Evolutionary conservation across 768 basidiomycete species (phyloP).

Genomic region (Kwoniella shandongensis): DNA sequence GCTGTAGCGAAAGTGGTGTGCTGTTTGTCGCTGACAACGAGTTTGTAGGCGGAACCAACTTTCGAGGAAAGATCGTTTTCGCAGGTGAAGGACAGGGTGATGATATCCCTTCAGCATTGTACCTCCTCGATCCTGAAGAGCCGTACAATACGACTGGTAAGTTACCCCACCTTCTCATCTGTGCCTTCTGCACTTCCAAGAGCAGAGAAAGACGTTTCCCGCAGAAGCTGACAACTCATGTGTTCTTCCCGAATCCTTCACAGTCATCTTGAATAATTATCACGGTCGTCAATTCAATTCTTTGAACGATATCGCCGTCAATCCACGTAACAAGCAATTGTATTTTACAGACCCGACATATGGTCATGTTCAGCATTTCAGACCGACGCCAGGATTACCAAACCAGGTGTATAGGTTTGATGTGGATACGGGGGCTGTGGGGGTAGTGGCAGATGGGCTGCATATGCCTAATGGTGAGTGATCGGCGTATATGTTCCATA

Average conservation of each 20-base stretch:
- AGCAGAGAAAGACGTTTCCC: too few relatives aligned
- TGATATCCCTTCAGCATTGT: slow-evolving; percentile 62
- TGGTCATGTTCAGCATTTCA: slow-evolving; percentile 65
- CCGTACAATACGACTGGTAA: slow-evolving; percentile 65
- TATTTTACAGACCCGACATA: slow-evolving; percentile 75
- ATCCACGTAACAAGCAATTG: slow-evolving; percentile 65
- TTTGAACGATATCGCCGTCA: slow-evolving; percentile 73
- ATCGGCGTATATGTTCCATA: neutral
- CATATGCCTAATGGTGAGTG: slow-evolving; percentile 63
- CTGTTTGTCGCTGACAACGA: neutral
- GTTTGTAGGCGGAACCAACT: slow-evolving; percentile 56
- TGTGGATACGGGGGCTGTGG: slow-evolving; percentile 64
- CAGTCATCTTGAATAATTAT: slow-evolving; percentile 68
- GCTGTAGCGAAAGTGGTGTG: neutral
- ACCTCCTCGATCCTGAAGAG: slow-evolving; percentile 64
- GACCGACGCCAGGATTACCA: slow-evolving; percentile 66
- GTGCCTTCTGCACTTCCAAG: too few relatives aligned
- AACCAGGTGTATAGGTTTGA: slow-evolving; percentile 78
- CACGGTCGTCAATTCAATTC: slow-evolving; percentile 80
- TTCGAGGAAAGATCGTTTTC: slow-evolving; percentile 62
- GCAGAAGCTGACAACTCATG: too few relatives aligned
- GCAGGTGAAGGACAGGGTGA: slow-evolving; percentile 67
- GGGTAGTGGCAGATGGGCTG: slow-evolving; percentile 75
- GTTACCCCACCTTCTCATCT: slow-evolving; percentile 16
- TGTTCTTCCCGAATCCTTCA: too few relatives aligned